Conservation (phyloP, 306 rosid genomes). For the Boehmeria nivea region DNA sequence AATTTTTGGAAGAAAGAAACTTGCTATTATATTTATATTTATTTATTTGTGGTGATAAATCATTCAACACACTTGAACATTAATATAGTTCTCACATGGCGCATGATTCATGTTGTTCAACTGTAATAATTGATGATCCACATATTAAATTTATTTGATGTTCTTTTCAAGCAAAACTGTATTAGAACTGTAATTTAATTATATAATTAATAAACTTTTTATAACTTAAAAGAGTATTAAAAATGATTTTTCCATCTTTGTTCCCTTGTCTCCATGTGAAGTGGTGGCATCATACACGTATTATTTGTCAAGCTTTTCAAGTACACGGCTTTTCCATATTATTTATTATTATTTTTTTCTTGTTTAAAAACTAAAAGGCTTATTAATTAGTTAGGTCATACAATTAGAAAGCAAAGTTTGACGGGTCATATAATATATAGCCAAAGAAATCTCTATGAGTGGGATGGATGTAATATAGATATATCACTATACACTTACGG, state of each 20-base stretch:
- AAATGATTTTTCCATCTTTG: neutral
- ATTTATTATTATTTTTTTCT: neutral
- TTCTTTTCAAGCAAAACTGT: conserved; percentile 28
- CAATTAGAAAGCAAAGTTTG: conserved; percentile 18
- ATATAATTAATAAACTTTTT: conserved; percentile 3
- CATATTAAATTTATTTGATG: conserved; percentile 6
- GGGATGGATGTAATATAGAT: conserved; percentile 13
- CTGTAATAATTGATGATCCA: conserved; percentile 15
- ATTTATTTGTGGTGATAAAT: neutral
- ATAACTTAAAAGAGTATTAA: neutral
- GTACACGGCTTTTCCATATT: conserved; percentile 20
- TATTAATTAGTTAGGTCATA: neutral
- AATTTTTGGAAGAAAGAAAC: neutral
- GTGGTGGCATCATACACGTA: conserved; percentile 11
- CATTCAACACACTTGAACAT: conserved; percentile 7
- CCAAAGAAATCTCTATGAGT: conserved; percentile 12
- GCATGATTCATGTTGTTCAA: conserved; percentile 21
- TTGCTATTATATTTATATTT: neutral
- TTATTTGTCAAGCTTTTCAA: conserved; percentile 29
- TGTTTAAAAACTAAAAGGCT: neutral
- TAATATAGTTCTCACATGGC: conserved; percentile 15
- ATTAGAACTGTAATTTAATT: neutral
- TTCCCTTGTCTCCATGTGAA: conserved; percentile 26
- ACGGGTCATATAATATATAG: conserved; percentile 7
- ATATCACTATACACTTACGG: neutral